A percentile compares a stretch with the other conserved stretches of the same genome.
These are phyloP conservation scores for Blastocrithidia nonstop DNA, from an alignment of 208 protist species.

Conservation along the genomic window DNA sequence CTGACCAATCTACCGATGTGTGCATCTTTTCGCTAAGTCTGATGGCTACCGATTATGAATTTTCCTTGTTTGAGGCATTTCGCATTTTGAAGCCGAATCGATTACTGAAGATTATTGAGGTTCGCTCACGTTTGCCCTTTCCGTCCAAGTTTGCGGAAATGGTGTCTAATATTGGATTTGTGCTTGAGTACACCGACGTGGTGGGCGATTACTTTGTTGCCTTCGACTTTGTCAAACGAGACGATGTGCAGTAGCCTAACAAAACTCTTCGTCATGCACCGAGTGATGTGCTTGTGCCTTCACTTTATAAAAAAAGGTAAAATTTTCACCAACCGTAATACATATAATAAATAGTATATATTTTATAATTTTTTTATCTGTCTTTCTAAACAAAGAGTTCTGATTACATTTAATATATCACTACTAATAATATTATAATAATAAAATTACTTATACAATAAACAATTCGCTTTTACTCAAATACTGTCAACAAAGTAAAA, in stretches of 20 bases:
- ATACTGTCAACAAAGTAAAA: too few relatives aligned
- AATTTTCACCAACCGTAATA: conserved; percentile 2
- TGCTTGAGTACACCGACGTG: conserved; percentile 60
- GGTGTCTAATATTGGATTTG: conserved; percentile 79
- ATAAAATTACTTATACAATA: too few relatives aligned
- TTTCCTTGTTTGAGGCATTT: conserved; percentile 86
- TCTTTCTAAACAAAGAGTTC: too few relatives aligned
- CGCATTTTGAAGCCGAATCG: conserved; percentile 81
- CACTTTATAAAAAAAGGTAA: conserved; percentile 91
- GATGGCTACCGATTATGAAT: conserved; percentile 92
- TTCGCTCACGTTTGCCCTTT: conserved; percentile 80
- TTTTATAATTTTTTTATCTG: too few relatives aligned
- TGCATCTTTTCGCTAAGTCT: conserved; percentile 89
- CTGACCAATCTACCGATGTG: conserved; percentile 66
- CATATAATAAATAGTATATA: too few relatives aligned
- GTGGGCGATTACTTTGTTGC: conserved; percentile 84
- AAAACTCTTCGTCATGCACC: conserved; percentile 23
- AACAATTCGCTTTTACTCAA: too few relatives aligned
- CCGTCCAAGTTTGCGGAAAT: conserved; percentile 59
- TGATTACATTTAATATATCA: too few relatives aligned
- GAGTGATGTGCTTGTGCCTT: conserved; percentile 78
- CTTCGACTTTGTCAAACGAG: conserved; percentile 83
- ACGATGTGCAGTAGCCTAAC: conserved; percentile 27
- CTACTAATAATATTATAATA: too few relatives aligned
- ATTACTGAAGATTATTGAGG: conserved; percentile 87